Base-by-base conservation (phyloP, 345 rosid species). In the Garcia nutans region DNA sequence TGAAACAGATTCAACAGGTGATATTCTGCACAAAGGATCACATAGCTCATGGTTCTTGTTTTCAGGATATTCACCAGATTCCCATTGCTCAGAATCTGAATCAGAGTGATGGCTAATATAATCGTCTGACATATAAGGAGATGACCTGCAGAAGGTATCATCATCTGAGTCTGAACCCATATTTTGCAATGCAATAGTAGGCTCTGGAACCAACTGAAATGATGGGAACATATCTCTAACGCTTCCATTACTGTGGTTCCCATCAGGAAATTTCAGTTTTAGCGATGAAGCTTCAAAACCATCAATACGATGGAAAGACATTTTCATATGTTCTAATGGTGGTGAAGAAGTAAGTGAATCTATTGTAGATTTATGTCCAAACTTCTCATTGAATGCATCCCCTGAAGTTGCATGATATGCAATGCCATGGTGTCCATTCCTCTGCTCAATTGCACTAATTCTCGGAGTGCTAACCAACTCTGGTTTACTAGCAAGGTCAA, bases 11-110 rank as follows among this genome's bases (percentile, higher is more conserved):
- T 84, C 92, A 66, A 68, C 16, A 5, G 82, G 64, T 17, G 88
- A 69, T 60, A 80, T 77, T 82, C 82, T 79, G 65, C 82, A 31
- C 28, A 85, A 78, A 75, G 91, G 83, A 82, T 86, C 88, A 73
- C 76, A 78, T 42, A 78, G 66, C 75, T 84, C 91, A 33, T 65
- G 86, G 76, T 89, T 82, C 68, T 80, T 84, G 76, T 77, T 79
- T 74, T 76, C 87, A 69, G 86, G 85, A 47, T 88, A 83, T 56
- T 78, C 85, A 73, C 84, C 84, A 52, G 89, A 87, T 81, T 86
- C 99, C 99, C 99, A 95, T 81, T 85, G 87, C 84, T 95, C 98
- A 57, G 96, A 93, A 75, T 89, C 84, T 64, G 94, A 86, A 68
- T 84, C 89, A 44, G 96, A 90, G 74, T 83, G 81, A 76, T 80